These are phyloP conservation scores for Sporothrix schenckii DNA, from an alignment of 2,329 filamentous ascomycete genomes.

Conservation along the genomic window DNA sequence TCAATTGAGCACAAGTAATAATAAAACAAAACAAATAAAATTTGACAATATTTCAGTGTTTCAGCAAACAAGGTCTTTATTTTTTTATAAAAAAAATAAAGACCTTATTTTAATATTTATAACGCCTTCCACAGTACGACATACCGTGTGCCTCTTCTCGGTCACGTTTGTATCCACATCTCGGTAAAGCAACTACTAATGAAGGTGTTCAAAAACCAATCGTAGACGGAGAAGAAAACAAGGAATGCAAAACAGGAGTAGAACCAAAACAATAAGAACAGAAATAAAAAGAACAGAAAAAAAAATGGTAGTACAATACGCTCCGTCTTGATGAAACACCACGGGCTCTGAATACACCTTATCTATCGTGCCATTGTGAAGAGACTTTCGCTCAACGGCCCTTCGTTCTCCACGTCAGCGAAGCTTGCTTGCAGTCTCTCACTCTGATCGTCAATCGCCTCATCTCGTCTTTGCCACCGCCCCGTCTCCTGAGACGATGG, in stretches of 20 bases:
- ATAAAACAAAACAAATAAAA: background rate
- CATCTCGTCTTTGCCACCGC: background rate
- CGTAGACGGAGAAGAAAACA: background rate
- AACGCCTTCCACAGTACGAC: too few relatives aligned
- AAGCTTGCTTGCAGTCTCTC: background rate
- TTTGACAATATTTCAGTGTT: background rate
- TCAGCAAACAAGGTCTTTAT: too few relatives aligned
- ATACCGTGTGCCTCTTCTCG: too few relatives aligned
- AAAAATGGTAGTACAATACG: background rate
- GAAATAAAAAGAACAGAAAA: too few relatives aligned
- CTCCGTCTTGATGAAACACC: background rate
- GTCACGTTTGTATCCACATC: background rate
- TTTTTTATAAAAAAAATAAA: too few relatives aligned
- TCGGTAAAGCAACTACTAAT: background rate
- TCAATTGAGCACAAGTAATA: background rate
- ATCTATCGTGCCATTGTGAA: background rate
- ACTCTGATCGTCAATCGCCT: background rate
- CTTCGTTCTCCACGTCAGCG: background rate
- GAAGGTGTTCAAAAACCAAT: background rate
- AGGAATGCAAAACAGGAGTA: background rate
- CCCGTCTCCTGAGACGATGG: background rate
- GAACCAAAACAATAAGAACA: background rate
- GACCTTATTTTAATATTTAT: too few relatives aligned
- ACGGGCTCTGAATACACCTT: background rate
- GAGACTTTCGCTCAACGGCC: background rate